Base-by-base conservation (phyloP, 495 filamentous ascomycete genomes). In the Jackrogersella multiformis region DNA sequence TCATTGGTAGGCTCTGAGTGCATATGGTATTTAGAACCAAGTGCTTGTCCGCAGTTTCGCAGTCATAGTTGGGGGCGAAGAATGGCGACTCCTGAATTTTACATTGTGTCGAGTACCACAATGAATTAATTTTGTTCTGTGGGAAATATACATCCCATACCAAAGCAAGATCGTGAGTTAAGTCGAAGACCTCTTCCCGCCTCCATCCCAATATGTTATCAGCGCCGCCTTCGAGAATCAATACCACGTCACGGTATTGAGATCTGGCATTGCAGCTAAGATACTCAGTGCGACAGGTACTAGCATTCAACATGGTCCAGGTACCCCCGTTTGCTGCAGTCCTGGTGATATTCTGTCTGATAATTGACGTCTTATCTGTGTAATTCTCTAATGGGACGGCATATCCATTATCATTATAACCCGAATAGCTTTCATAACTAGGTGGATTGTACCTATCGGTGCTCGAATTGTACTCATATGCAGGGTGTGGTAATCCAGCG, bases 71-170 rank as follows among this genome's bases (percentile, higher is more conserved):
- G 5, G 41, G n/a, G n/a, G n/a, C n/a, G n/a, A n/a, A n/a, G n/a
- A n/a, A n/a, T n/a, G n/a, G n/a, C n/a, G n/a, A n/a, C n/a, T n/a
- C n/a, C n/a, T n/a, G n/a, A 35, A 9, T 55, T 18, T 6, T 49
- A n/a, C 66, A 70, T n/a, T 46, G 56, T 8, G 66, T 35, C 5
- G 66, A 70, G n/a, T 56, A 70, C 66, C 66, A 70, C 8, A 70
- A 34, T 2, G 66, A 61, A 13, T 70, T 70, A 1, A 42, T 6
- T 2, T 21, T 15, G 1, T 61, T 39, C 0, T 4, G 32, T 1
- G 66, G 66, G 1, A 70, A 18, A 16, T 55, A 41, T 12, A 30
- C 1, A 28, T 60, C 48, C 66, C 66, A 64, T 2, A 21, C 1
- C 0, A 36, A 2, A 1, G 18, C 23, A 1, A 69, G 28, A 24